Conservation (phyloP, 1,139 yeast genomes). For the Pichia sp. region DNA sequence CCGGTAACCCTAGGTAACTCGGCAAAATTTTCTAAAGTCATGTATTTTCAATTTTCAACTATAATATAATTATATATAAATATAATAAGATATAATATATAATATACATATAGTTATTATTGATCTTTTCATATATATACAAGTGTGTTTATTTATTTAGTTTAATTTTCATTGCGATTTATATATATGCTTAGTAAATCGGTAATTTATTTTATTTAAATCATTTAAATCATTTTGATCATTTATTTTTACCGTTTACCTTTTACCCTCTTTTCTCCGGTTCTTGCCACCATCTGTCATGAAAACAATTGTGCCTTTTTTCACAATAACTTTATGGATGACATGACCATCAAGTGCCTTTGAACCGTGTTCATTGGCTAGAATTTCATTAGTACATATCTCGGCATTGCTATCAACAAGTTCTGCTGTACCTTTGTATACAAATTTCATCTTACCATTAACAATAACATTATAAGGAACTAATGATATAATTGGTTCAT, state of each 20-base stretch:
- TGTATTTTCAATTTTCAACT: no score
- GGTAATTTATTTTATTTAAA: no score
- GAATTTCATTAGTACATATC: slow-evolving; percentile 29
- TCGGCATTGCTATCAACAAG: slow-evolving; percentile 32
- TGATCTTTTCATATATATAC: neutral
- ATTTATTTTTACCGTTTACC: no score
- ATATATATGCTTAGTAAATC: no score
- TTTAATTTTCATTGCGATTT: no score
- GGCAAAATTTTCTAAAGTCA: no score
- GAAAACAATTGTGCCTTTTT: slow-evolving; percentile 30
- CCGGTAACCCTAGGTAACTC: no score
- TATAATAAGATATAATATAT: no score
- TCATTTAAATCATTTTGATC: no score
- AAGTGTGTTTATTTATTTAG: neutral
- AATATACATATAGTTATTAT: neutral
- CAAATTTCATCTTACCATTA: slow-evolving; percentile 62
- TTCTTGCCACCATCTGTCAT: slow-evolving; percentile 13
- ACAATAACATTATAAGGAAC: slow-evolving; percentile 50
- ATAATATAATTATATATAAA: no score
- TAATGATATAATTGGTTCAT: slow-evolving; percentile 33
- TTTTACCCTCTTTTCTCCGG: no score
- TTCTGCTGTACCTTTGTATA: slow-evolving; percentile 34
- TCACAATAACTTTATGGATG: slow-evolving; percentile 36
- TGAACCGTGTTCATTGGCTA: slow-evolving; percentile 29
- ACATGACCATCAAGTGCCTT: slow-evolving; percentile 32